phyloP scores from a whole-genome alignment of 2,329 filamentous ascomycete species.

The Cladosporium sp. region DNA sequence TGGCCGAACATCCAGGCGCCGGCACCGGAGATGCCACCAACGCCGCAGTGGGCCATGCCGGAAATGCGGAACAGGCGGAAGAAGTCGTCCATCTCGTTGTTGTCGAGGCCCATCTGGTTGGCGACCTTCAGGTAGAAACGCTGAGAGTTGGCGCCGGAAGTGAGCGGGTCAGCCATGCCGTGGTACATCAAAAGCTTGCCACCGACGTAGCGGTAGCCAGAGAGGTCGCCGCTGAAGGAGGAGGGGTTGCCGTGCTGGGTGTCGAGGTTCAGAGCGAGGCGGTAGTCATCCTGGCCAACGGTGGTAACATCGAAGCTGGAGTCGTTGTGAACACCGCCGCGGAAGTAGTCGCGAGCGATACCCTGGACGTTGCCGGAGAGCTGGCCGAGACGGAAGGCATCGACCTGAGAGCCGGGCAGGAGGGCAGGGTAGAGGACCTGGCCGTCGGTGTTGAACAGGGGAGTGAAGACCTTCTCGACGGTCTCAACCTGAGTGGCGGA shows the following conservation, averaged over 20 bases:
- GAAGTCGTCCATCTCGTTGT: slow-evolving; percentile 36
- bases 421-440: slow-evolving; percentile 48
- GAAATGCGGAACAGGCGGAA: slow-evolving; percentile 49
- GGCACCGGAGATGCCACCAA: slow-evolving; percentile 36
- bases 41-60: slow-evolving; percentile 51
- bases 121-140: slow-evolving; percentile 48
- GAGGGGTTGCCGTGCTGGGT: slow-evolving; percentile 40
- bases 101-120: slow-evolving; percentile 34
- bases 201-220: slow-evolving; percentile 36
- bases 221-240: slow-evolving; percentile 35
- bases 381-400: slow-evolving; percentile 34
- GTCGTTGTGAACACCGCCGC: slow-evolving; percentile 46
- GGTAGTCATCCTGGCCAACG: slow-evolving; percentile 40
- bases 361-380: slow-evolving; percentile 40
- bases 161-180: slow-evolving; percentile 42
- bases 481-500: slow-evolving; percentile 41
- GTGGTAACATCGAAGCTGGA: slow-evolving; percentile 39
- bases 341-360: slow-evolving; percentile 47
- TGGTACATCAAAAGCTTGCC: slow-evolving; percentile 43
- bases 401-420: slow-evolving; percentile 45
- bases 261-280: slow-evolving; percentile 33
- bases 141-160: slow-evolving; percentile 43
- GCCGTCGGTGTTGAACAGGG: slow-evolving; percentile 41
- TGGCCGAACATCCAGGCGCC: slow-evolving; percentile 42
- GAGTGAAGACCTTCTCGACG: slow-evolving; percentile 41